Evolutionary conservation across 768 basidiomycete species (phyloP).

Genomic region (Stropharia rugosoannulata): DNA sequence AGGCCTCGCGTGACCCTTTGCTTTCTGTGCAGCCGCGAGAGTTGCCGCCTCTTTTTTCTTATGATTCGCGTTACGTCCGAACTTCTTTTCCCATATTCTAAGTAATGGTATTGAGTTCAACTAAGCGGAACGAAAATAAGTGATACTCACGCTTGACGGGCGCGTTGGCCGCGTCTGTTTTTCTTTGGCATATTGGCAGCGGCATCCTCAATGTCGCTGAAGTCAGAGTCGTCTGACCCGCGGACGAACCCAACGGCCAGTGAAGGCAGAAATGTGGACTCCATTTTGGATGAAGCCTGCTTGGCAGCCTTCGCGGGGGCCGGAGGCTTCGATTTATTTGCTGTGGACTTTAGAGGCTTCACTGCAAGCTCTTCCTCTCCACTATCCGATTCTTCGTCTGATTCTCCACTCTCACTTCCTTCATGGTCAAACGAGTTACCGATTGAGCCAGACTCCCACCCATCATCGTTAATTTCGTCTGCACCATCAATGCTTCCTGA

Average conservation of each 20-base stretch:
- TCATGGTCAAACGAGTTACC: slow-evolving; percentile 23
- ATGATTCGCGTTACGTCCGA: slow-evolving; percentile 88
- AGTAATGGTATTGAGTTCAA: not conserved
- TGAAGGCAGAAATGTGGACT: slow-evolving; percentile 75
- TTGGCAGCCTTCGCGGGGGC: slow-evolving; percentile 9
- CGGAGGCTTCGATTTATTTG: slow-evolving; percentile 14
- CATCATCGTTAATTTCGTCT: slow-evolving; percentile 29
- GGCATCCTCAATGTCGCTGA: slow-evolving; percentile 62
- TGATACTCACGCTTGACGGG: slow-evolving; percentile 84
- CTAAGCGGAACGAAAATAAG: not conserved
- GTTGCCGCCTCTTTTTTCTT: slow-evolving; percentile 59
- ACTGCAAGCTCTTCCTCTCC: slow-evolving; percentile 32
- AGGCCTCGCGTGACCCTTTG: slow-evolving; percentile 16
- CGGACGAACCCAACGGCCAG: slow-evolving; percentile 83
- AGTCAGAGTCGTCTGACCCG: slow-evolving; percentile 78
- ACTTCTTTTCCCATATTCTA: slow-evolving; percentile 99
- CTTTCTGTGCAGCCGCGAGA: slow-evolving; percentile 14
- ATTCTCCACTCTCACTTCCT: slow-evolving; percentile 16
- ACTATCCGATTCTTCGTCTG: slow-evolving; percentile 21
- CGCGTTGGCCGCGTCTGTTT: slow-evolving; percentile 91
- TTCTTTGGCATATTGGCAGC: slow-evolving; percentile 63
- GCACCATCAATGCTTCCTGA: slow-evolving; percentile 33
- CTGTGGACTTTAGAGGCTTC: slow-evolving; percentile 17
- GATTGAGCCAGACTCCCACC: slow-evolving; percentile 58
- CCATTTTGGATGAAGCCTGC: slow-evolving; percentile 12